Evolutionary conservation across 2,329 filamentous ascomycete genomes (phyloP).

Genomic region (Aspergillus versicolor): DNA sequence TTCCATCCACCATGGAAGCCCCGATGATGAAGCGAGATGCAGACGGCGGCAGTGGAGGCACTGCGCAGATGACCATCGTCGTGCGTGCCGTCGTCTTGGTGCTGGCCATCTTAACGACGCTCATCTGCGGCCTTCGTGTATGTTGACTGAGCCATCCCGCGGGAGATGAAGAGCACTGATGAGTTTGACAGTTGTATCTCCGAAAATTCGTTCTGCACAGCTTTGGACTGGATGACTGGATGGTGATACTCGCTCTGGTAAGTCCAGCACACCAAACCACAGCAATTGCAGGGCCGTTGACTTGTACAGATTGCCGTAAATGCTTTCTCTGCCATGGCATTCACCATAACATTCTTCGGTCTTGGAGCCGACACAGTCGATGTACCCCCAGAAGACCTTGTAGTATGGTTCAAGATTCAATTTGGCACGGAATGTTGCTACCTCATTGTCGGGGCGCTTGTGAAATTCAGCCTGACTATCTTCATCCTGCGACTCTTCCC

Average conservation of each 20-base stretch:
- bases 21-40: not conserved
- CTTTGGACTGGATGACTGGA: conserved; percentile 2
- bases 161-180: not conserved
- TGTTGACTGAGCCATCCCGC: not conserved
- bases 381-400: not conserved
- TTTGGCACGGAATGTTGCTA: not conserved
- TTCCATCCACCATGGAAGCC: not conserved
- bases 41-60: not conserved
- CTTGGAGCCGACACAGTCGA: conserved; percentile 7
- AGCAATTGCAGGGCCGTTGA: not conserved
- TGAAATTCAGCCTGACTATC: conserved; percentile 15
- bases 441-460: conserved; percentile 8
- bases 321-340: conserved; percentile 3
- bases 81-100: not conserved
- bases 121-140: not conserved
- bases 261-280: not conserved
- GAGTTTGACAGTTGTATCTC: not conserved
- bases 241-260: conserved; percentile 7
- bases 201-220: not conserved
- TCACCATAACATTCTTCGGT: conserved; percentile 16
- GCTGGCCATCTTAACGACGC: not conserved
- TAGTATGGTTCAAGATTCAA: not conserved
- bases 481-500: conserved; percentile 22
- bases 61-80: not conserved
- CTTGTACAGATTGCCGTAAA: not conserved